These are phyloP conservation scores for Penicillium sp. DNA, from an alignment of 2,329 filamentous ascomycete species.

Conservation along the genomic window DNA sequence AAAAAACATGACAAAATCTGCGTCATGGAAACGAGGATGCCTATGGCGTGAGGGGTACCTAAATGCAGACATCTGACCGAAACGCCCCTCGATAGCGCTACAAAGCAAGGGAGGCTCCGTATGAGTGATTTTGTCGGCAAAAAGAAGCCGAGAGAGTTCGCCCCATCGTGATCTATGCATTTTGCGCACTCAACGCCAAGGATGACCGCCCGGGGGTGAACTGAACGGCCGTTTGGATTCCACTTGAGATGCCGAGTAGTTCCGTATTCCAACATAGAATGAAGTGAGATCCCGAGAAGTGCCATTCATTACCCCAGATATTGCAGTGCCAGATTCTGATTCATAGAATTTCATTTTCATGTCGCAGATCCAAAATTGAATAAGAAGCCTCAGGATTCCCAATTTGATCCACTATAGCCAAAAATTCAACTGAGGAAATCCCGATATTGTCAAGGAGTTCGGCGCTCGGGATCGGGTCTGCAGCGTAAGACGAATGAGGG, in stretches of 20 bases:
- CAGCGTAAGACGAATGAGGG: neutral
- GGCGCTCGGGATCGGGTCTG: constrained; percentile 19
- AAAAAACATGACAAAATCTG: too few species aligned
- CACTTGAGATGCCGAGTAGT: too few species aligned
- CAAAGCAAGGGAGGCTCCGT: neutral
- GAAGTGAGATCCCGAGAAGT: too few species aligned
- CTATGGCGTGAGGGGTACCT: neutral
- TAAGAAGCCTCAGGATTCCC: constrained; percentile 15
- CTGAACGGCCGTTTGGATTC: too few species aligned
- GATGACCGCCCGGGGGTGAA: too few species aligned
- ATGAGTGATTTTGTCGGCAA: neutral
- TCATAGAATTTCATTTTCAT: neutral
- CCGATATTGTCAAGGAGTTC: constrained; percentile 41
- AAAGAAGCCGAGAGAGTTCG: neutral
- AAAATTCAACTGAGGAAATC: constrained; percentile 43
- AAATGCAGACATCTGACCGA: neutral
- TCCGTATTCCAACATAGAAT: too few species aligned
- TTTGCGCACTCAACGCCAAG: too few species aligned
- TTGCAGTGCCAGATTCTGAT: too few species aligned
- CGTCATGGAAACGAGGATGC: neutral
- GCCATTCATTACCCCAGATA: too few species aligned
- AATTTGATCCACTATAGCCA: constrained; percentile 42
- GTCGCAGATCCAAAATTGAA: constrained; percentile 10
- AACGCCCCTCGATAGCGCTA: neutral
- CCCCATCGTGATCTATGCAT: too few species aligned